Percentiles rank a stretch among this genome's conserved stretches.
Evolutionary conservation across 75 land plant genomes (phyloP).

Genomic region (Cryptomeria japonica): DNA sequence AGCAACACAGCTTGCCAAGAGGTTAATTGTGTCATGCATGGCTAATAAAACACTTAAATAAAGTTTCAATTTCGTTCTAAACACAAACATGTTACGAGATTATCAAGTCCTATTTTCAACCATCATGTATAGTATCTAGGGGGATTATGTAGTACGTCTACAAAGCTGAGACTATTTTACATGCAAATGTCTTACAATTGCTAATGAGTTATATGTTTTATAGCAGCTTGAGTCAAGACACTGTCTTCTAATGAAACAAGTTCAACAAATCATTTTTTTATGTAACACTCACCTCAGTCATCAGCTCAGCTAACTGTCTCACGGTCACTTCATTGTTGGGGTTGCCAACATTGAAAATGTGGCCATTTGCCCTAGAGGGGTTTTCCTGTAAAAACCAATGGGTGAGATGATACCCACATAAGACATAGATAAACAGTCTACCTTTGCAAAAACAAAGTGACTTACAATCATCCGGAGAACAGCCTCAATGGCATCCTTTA

Average conservation of each 20-base stretch:
- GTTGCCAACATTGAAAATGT: slow-evolving; percentile 98
- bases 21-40: not conserved
- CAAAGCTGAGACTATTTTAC: not conserved
- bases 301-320: slow-evolving; percentile 87
- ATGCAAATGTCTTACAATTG: not conserved
- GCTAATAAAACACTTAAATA: not conserved
- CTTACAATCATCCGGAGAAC: slow-evolving; percentile 90
- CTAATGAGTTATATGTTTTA: not conserved
- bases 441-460: slow-evolving; percentile 1
- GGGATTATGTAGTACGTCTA: not conserved
- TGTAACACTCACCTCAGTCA: slow-evolving; percentile 66
- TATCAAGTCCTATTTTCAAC: not conserved
- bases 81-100: not conserved
- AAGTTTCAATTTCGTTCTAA: not conserved
- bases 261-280: not conserved
- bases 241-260: not conserved
- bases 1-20: not conserved
- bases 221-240: not conserved
- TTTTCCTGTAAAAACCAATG: slow-evolving; percentile 57
- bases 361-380: slow-evolving; percentile 88
- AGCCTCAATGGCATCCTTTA: slow-evolving; percentile 97
- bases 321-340: slow-evolving; percentile 96
- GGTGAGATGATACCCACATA: not conserved
- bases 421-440: not conserved
- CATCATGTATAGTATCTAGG: not conserved